Evolutionary conservation across 345 rosid species (phyloP), one percentile per base, ranked within the genome.

Genomic region (Citrus unshiu): DNA sequence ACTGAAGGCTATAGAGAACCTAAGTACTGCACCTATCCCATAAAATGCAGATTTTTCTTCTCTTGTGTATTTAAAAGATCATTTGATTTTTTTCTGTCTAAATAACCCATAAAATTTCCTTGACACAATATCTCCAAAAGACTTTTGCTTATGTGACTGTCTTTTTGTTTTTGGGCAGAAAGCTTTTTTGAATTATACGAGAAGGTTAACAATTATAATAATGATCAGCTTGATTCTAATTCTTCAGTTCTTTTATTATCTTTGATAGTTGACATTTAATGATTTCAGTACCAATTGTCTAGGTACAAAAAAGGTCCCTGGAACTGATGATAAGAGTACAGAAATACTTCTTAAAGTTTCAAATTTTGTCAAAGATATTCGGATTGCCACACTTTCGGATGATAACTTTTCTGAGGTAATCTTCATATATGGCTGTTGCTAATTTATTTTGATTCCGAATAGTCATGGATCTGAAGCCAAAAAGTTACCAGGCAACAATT

Each of bases 361-460:
- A 68, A 90, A 91, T 83, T 86, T 68, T 79, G 30, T 86, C 39
- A 92, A 83, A 84, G 92, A 93, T 40, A 87, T 92, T 70, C 57
- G 73, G 57, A 82, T 91, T 82, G 84, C 92, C 79, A 54, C 83
- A 88, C 90, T 93, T 72, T 95, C 98, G 0, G 90, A 95, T 81
- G 97, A 89, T 77, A 84, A 90, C 81, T 95, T 95, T 83, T 84
- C 91, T 2, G 79, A 91, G 98, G 98, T 95, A 89, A 78, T 64
- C 24, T 21, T 66, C 71, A 54, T 32, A 57, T 46, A 68, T 69
- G 19, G 43, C 9, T 24, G 58, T 74, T 64, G 12, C 67, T 69
- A 30, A 19, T 73, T 78, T 18, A 56, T 57, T 51, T 73, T 65
- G 12, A 24, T 24, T 39, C 13, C 2, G 7, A 21, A 76, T 56